Base-by-base conservation (phyloP, 2,329 filamentous ascomycete species). In the Botryotinia convoluta region DNA sequence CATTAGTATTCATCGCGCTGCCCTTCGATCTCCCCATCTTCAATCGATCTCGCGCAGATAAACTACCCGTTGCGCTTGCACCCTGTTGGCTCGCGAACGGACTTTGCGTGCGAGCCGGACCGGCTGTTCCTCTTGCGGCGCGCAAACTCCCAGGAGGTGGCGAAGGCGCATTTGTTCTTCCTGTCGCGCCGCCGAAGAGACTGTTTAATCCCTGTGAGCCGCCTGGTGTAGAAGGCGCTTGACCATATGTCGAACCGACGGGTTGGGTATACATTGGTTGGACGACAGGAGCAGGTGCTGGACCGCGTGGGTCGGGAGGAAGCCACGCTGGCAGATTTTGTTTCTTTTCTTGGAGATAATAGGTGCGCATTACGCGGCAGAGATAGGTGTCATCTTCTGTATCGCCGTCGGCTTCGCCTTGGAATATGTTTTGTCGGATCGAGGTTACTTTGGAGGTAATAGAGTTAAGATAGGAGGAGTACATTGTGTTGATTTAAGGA, bases 371-470 rank as follows among this genome's bases (percentile, higher is more conserved):
- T 51, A 97, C 94, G 79, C 96, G 93, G 83, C 93, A 97, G 80
- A 98, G 92, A 85, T 98, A 94, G 4, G 94, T 97, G 84, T 97
- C 94, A 84, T 98, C 95, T 83, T 97, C 88, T 75, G 90, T 91
- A 80, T 92, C 90, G 83, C 91, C 91, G 82, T 92, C 90, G 78
- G 86, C 85, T 77, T 92, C 90, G 81, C 86, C 85, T 72, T 93
- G 89, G 76, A 95, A 89, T 75, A 93, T 90, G 75, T 91, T 91
- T 79, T 89, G 88, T 71, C 91, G 87, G 78, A 89, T 87, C 12
- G 80, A 81, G 77, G 87, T 89, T 81, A 92, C 89, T 79, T 89
- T 88, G 64, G 89, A 90, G 72, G 89, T 88, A 59, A 90, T 90
- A 75, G 87, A 90, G 77, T 87, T 89, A 80, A 91, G 84, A 80